These are phyloP conservation scores for Oryza glaberrima DNA, from an alignment of 176 grass and related monocot genomes.

Conservation along the genomic window DNA sequence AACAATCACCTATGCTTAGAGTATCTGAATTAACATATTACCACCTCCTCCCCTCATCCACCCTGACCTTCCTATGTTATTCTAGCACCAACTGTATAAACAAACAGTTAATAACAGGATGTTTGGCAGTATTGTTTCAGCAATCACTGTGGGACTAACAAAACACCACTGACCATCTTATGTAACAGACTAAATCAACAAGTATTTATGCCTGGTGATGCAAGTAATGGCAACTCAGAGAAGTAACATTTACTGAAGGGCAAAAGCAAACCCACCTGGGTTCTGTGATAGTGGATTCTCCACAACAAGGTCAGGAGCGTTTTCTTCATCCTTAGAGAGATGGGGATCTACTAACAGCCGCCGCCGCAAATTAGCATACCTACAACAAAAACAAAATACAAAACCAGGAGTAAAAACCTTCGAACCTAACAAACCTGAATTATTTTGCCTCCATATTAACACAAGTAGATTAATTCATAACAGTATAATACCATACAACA, in stretches of 20 bases:
- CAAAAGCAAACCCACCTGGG: slow-evolving; percentile 61
- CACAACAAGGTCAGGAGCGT: slow-evolving; percentile 48
- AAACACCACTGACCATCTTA: background rate
- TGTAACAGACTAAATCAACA: slow-evolving; percentile 1
- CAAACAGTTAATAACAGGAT: background rate
- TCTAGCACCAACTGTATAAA: slow-evolving; percentile 21
- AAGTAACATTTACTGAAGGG: background rate
- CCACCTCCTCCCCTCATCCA: background rate
- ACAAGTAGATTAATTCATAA: background rate
- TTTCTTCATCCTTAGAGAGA: slow-evolving; percentile 84
- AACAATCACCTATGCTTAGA: background rate
- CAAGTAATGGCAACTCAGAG: slow-evolving; percentile 27
- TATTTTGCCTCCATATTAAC: background rate
- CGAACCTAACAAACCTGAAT: background rate
- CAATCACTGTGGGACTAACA: background rate
- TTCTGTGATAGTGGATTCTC: slow-evolving; percentile 96
- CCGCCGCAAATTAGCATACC: slow-evolving; percentile 81
- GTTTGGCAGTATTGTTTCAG: background rate
- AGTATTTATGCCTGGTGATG: background rate
- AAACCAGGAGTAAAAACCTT: background rate
- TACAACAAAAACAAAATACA: slow-evolving; percentile 34
- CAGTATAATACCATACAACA: background rate
- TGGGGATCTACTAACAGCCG: slow-evolving; percentile 85
- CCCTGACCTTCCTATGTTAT: background rate
- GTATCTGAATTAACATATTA: background rate